A percentile compares a stretch with the other conserved stretches of the same genome.
Conservation (phyloP, 768 basidiomycete genomes). For the Phaeotremella fagi region DNA sequence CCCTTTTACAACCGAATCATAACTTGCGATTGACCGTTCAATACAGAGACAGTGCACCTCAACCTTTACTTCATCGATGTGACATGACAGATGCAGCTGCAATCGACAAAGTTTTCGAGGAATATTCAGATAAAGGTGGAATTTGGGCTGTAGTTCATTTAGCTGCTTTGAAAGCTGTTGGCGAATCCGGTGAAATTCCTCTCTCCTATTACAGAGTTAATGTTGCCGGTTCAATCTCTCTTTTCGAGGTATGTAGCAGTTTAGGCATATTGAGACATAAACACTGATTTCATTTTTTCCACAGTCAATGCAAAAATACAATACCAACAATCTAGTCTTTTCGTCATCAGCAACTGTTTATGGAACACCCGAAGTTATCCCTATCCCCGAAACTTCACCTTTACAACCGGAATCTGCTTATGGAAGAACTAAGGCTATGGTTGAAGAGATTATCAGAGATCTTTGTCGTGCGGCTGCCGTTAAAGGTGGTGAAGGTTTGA, state of each 20-base stretch:
- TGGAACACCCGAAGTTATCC: conserved; percentile 83
- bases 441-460: conserved; percentile 82
- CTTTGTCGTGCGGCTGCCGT: conserved; percentile 53
- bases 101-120: conserved; percentile 65
- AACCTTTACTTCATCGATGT: conserved; percentile 49
- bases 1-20: not conserved
- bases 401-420: conserved; percentile 87
- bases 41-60: conserved; percentile 28
- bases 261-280: not conserved
- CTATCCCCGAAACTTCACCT: conserved; percentile 87
- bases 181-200: conserved; percentile 90
- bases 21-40: not conserved
- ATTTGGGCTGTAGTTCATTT: conserved; percentile 97
- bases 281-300: not conserved
- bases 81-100: conserved; percentile 72
- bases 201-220: conserved; percentile 92
- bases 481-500: conserved; percentile 14
- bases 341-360: conserved; percentile 98
- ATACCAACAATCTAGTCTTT: conserved; percentile 83
- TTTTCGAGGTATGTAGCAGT: conserved; percentile 55
- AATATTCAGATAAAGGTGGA: conserved; percentile 61
- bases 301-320: conserved; percentile 77
- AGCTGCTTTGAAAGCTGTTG: conserved; percentile 96
- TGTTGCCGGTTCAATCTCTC: conserved; percentile 76
- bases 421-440: conserved; percentile 94